phyloP scores from a whole-genome alignment of 169 alveolate genomes.

The Cryptosporidium andersoni region DNA sequence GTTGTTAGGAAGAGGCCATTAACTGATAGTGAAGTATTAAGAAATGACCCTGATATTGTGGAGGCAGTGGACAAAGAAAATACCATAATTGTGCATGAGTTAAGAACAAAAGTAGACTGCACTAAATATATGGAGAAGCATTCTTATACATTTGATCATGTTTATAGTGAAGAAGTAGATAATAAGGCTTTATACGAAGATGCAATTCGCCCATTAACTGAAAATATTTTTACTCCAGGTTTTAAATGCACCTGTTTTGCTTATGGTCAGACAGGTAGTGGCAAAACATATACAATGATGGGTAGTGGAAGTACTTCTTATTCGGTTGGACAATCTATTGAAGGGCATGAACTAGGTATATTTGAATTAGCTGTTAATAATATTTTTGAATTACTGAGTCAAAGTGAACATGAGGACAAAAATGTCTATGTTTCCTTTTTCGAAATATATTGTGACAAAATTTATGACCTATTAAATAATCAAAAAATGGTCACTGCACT shows the following conservation, averaged over 20 bases:
- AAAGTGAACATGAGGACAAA: slow-evolving; percentile 76
- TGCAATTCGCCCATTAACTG: slow-evolving; percentile 91
- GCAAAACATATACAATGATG: slow-evolving; percentile 97
- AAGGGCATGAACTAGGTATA: slow-evolving; percentile 86
- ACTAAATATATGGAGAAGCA: slow-evolving; percentile 91
- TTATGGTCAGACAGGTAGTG: slow-evolving; percentile 97
- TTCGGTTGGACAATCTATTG: slow-evolving; percentile 66
- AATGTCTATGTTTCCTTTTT: slow-evolving; percentile 92
- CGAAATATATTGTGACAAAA: slow-evolving; percentile 98
- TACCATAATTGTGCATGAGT: slow-evolving; percentile 77
- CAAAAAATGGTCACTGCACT: slow-evolving; percentile 85
- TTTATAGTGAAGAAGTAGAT: slow-evolving; percentile 85
- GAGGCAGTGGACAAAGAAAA: slow-evolving; percentile 79
- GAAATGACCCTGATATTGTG: slow-evolving; percentile 92
- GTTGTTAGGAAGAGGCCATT: slow-evolving; percentile 95
- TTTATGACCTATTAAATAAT: slow-evolving; percentile 96
- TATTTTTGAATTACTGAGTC: slow-evolving; percentile 84
- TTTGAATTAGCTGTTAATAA: slow-evolving; percentile 93
- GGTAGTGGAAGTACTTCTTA: slow-evolving; percentile 84
- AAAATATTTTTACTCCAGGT: slow-evolving; percentile 89
- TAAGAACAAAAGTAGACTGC: slow-evolving; percentile 84
- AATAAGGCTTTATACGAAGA: slow-evolving; percentile 87
- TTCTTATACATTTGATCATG: slow-evolving; percentile 89
- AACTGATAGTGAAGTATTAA: slow-evolving; percentile 86
- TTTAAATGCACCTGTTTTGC: slow-evolving; percentile 96